phyloP scores from a whole-genome alignment of 768 basidiomycete genomes.

The Lentinula detonsa region DNA sequence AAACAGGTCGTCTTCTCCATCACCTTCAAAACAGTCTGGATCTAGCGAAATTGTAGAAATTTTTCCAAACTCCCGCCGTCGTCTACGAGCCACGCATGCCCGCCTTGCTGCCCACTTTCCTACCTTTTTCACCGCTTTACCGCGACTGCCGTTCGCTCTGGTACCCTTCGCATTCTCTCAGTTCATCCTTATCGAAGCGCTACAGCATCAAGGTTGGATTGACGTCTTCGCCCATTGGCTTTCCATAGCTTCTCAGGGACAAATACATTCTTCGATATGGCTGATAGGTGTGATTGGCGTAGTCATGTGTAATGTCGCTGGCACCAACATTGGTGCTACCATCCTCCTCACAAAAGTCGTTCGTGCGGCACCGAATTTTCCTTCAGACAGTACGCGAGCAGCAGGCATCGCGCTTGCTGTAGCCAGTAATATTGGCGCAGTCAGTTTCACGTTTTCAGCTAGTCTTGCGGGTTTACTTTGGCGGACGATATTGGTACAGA shows the following conservation, averaged over 20 bases:
- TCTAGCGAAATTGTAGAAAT: neutral
- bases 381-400: constrained; percentile 33
- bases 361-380: constrained; percentile 37
- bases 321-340: constrained; percentile 82
- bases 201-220: constrained; percentile 85
- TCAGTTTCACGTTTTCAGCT: constrained; percentile 83
- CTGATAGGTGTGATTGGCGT: constrained; percentile 58
- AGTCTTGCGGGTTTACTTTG: constrained; percentile 88
- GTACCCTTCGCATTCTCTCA: constrained; percentile 92
- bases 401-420: constrained; percentile 76
- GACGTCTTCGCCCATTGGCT: constrained; percentile 69
- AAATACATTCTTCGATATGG: constrained; percentile 37
- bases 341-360: constrained; percentile 83
- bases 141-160: constrained; percentile 72
- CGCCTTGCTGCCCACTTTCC: constrained; percentile 47
- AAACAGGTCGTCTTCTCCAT: neutral
- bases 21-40: neutral
- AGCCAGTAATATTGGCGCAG: constrained; percentile 86
- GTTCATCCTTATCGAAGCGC: constrained; percentile 88
- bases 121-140: constrained; percentile 58
- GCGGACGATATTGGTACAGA: constrained; percentile 67
- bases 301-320: constrained; percentile 63
- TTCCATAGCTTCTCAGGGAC: constrained; percentile 24
- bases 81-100: constrained; percentile 6
- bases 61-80: neutral